phyloP scores from a whole-genome alignment of 208 protist species.

The Leishmania tarentolae region DNA sequence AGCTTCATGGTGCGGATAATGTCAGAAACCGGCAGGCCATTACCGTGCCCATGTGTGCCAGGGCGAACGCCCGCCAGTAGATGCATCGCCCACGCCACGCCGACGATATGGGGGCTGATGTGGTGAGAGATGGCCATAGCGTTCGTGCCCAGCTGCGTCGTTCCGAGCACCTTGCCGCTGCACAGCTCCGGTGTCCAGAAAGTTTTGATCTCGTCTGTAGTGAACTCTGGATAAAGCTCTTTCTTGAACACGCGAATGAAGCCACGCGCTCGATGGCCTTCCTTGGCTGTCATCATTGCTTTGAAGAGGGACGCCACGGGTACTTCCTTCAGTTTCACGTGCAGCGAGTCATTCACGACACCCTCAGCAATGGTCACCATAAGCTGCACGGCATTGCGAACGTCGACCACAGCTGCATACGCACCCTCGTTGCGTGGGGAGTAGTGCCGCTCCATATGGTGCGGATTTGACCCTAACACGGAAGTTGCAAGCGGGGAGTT shows the following conservation, averaged over 20 bases:
- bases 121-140: conserved; percentile 65
- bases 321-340: conserved; percentile 77
- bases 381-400: conserved; percentile 81
- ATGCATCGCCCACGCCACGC: conserved; percentile 89
- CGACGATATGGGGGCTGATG: conserved; percentile 87
- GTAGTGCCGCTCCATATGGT: conserved; percentile 39
- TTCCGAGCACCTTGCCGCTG: conserved; percentile 86
- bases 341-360: conserved; percentile 63
- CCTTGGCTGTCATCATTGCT: conserved; percentile 74
- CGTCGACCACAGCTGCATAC: conserved; percentile 85
- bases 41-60: conserved; percentile 76
- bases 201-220: conserved; percentile 61
- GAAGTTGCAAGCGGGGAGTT: conserved; percentile 65
- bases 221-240: conserved; percentile 55
- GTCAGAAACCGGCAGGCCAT: conserved; percentile 80
- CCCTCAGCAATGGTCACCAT: conserved; percentile 90
- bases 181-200: conserved; percentile 87
- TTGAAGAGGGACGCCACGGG: conserved; percentile 81
- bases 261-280: conserved; percentile 72
- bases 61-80: conserved; percentile 70
- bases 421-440: conserved; percentile 65
- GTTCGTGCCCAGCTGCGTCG: conserved; percentile 72
- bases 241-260: conserved; percentile 81
- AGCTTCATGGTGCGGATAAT: conserved; percentile 82
- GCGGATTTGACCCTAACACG: conserved; percentile 47